Base-by-base conservation (phyloP, 2,329 filamentous ascomycete genomes). In the Helotiales sp. region DNA sequence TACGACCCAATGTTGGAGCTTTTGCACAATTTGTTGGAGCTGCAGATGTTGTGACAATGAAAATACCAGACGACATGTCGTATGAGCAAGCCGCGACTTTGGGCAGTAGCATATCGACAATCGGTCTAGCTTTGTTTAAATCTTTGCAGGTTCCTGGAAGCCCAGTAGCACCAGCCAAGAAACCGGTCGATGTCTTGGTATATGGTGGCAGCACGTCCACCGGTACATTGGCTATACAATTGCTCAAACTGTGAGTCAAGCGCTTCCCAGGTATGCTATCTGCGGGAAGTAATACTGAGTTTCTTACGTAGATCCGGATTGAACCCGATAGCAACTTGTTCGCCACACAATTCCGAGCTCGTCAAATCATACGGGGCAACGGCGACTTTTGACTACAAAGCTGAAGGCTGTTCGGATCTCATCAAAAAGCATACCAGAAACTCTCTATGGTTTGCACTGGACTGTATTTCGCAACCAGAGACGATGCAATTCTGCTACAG, bases 161-260 rank as follows among this genome's bases (percentile, higher is more conserved):
- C 7, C 7, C 13, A 13, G 7, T 33, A 13, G 7, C 30, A 13
- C 7, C 13, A 13, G 30, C 7, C 7, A 7, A 33, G 7, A 13
- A 13, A 13, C 13, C 30, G 30, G 30, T 7, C 7, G 30, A 33
- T 7, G 70, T 81, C 0, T 67, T 82, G 1, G 73, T 81, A 4
- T 73, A 72, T 34, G 79, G 79, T 1, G 79, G 77, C 1, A 69
- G 67, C 33, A 77, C 76, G 1, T 67, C 76, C 0, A 74, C 71
- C 0, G 79, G 78, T 0, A 75, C 74, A 0, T 66, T 73, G 54
- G 77, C 75, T 0, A 72, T 77, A 8, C 78, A 81, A 59, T 47
- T 79, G 15, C 60, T 76, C 15, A 72, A 69, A 40, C 44, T 68
- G 66, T 71, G 38, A 61, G 66, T 61, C n/a, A 29, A 33, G n/a